Evolutionary conservation across 2,329 filamentous ascomycete genomes (phyloP).

Genomic region (Alternaria hordeiaustralica): DNA sequence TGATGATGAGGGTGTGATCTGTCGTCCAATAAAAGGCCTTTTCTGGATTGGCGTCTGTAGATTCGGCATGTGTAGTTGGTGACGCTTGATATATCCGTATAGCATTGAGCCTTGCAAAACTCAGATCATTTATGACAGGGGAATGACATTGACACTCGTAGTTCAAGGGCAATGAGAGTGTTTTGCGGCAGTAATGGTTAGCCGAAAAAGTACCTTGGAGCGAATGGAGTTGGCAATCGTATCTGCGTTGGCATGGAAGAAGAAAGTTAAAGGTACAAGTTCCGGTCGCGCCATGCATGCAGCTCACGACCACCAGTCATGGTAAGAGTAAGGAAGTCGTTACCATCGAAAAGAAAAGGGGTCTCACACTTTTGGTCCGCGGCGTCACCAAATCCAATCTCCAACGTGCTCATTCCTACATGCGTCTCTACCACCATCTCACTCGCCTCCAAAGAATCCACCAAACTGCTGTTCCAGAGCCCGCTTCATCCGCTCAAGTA

Average conservation of each 20-base stretch:
- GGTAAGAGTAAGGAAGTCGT: background rate
- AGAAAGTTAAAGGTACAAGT: background rate
- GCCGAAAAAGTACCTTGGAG: background rate
- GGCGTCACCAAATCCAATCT: background rate
- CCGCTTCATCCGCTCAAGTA: background rate
- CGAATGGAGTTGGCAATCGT: background rate
- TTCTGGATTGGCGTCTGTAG: background rate
- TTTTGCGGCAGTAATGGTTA: background rate
- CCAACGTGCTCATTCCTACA: background rate
- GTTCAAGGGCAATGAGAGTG: background rate
- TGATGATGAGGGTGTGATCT: conserved; percentile 26
- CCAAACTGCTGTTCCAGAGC: background rate
- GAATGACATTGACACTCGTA: background rate
- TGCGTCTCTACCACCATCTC: background rate
- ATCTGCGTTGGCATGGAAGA: background rate
- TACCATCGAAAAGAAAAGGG: background rate
- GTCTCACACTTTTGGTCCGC: background rate
- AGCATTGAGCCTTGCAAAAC: background rate
- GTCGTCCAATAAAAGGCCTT: background rate
- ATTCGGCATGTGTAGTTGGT: background rate
- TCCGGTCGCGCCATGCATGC: background rate
- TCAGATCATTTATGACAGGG: background rate
- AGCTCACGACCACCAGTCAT: background rate
- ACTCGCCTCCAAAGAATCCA: background rate
- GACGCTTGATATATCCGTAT: background rate